Base-by-base conservation (phyloP, 345 rosid species). In the Aegle marmelos region DNA sequence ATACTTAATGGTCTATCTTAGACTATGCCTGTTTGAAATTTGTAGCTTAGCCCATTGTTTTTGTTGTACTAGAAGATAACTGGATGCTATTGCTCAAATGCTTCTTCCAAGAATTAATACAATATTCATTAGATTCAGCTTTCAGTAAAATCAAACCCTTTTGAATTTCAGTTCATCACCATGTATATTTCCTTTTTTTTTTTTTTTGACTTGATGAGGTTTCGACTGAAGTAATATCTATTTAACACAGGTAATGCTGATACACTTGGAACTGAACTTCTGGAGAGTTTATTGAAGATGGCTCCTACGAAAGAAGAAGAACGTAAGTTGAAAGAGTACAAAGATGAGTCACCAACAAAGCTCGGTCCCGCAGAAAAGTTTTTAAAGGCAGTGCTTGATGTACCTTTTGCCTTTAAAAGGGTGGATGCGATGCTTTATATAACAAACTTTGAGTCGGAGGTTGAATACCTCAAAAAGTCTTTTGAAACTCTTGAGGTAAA, bases 291-390 rank as follows among this genome's bases (percentile, higher is more conserved):
- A 79, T 75, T 89, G 58, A 96, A 90, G 88, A 94, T 96, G 99
- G 97, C 98, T 13, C 98, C 98, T 0, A 88, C 89, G 36, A 96
- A 94, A 83, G 98, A 96, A 80, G 99, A 96, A 86, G 99, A 96
- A 81, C 92, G 92, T 3, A 96, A 88, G 58, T 82, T 96, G 79
- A 91, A 87, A 83, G 98, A 78, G 67, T 92, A 85, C 79, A 90
- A 87, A 73, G 98, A 92, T 50, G 94, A 87, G 80, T 89, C 98
- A 7, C 95, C 97, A 0, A 61, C 72, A 80, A 94, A 94, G 88
- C 94, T 94, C 64, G 92, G 97, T 68, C 89, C 91, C 79, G 98
- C 98, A 19, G 99, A 96, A 89, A 96, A 90, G 75, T 96, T 96
- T 79, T 86, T 96, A 31, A 96, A 88, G 86, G 85, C 95, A 62